phyloP scores from a whole-genome alignment of 2,329 filamentous ascomycete species.

The Colletotrichum musae region DNA sequence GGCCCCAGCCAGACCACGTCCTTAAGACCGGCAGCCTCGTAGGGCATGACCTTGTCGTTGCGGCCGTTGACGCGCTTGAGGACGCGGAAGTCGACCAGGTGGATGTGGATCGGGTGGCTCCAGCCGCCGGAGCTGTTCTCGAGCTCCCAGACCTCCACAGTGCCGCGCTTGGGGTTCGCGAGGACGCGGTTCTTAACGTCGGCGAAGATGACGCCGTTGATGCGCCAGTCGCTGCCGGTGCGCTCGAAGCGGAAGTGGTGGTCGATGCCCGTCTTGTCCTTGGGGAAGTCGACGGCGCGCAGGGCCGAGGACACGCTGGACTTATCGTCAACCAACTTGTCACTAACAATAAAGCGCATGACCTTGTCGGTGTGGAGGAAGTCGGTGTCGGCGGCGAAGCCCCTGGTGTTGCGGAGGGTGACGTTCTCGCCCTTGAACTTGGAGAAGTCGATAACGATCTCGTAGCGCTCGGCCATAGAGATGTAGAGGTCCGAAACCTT shows the following conservation, averaged over 20 bases:
- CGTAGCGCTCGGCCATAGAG: constrained; percentile 67
- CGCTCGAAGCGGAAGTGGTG: constrained; percentile 42
- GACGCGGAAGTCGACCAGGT: constrained; percentile 68
- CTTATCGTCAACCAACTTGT: constrained; percentile 48
- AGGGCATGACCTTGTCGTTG: constrained; percentile 53
- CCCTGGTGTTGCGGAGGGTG: constrained; percentile 60
- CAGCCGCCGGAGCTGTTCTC: constrained; percentile 59
- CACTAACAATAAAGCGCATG: constrained; percentile 60
- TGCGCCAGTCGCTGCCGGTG: constrained; percentile 51
- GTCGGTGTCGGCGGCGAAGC: constrained; percentile 57
- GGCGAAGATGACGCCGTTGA: constrained; percentile 59
- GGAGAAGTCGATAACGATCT: constrained; percentile 65
- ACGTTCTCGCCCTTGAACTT: constrained; percentile 62
- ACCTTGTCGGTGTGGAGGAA: constrained; percentile 62
- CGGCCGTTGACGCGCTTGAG: constrained; percentile 58
- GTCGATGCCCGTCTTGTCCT: constrained; percentile 35
- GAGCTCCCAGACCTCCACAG: constrained; percentile 59
- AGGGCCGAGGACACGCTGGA: constrained; percentile 43
- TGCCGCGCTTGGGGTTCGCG: constrained; percentile 56
- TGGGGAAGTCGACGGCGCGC: constrained; percentile 39
- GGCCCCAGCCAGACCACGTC: constrained; percentile 66
- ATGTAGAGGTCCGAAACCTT: constrained; percentile 57
- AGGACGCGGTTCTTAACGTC: constrained; percentile 59
- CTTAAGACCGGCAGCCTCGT: constrained; percentile 65
- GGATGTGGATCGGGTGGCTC: constrained; percentile 66